Percentiles rank a stretch among this genome's conserved stretches.
phyloP scores from a whole-genome alignment of 164 flowering plant species.

The Chimonanthus salicifolius region DNA sequence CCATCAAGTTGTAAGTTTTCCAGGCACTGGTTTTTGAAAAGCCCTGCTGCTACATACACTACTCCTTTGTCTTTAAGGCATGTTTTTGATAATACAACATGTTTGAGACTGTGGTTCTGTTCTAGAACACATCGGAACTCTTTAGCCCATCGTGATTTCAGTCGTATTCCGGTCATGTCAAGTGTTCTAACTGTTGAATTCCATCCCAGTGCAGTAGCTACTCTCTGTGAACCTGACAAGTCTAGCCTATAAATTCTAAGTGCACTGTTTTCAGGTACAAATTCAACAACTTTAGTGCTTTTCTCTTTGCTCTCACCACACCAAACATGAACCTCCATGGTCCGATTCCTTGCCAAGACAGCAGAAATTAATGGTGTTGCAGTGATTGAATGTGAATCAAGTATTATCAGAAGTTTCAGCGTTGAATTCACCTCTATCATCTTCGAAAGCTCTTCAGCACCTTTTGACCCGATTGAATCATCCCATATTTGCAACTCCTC shows the following conservation, averaged over 20 bases:
- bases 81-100: conserved; percentile 67
- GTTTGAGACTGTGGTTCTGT: conserved; percentile 64
- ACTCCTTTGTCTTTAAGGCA: conserved; percentile 75
- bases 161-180: conserved; percentile 75
- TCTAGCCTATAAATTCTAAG: conserved; percentile 62
- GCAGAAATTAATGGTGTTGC: conserved; percentile 86
- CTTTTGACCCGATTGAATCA: conserved; percentile 82
- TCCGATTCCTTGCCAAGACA: conserved; percentile 67
- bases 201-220: conserved; percentile 70
- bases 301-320: conserved; percentile 43
- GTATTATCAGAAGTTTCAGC: conserved; percentile 60
- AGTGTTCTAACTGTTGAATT: conserved; percentile 72
- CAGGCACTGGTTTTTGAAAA: conserved; percentile 64
- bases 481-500: conserved; percentile 96
- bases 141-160: conserved; percentile 82
- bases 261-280: conserved; percentile 60
- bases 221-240: conserved; percentile 59
- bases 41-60: conserved; percentile 85
- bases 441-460: conserved; percentile 89
- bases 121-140: conserved; percentile 78
- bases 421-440: conserved; percentile 84
- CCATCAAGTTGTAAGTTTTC: conserved; percentile 63
- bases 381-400: conserved; percentile 56
- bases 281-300: conserved; percentile 74
- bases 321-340: conserved; percentile 90